Percentiles rank a stretch among this genome's conserved stretches.
Evolutionary conservation across 2,329 filamentous ascomycete species (phyloP).

Genomic region (Fusarium keratoplasticum): DNA sequence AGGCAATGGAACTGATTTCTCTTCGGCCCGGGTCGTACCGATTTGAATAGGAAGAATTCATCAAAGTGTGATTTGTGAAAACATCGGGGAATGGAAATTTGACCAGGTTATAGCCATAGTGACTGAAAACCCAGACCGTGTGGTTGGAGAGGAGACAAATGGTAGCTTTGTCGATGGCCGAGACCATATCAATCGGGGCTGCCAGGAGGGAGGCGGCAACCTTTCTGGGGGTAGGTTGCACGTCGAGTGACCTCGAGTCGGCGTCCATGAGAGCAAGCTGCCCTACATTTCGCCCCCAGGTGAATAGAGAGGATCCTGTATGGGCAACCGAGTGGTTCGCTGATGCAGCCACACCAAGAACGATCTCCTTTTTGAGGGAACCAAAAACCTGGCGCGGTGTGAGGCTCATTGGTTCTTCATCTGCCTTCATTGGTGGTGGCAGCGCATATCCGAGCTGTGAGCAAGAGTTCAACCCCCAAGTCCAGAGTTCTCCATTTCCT

Average conservation of each 20-base stretch:
- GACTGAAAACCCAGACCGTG: constrained; percentile 93
- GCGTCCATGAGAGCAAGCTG: constrained; percentile 95
- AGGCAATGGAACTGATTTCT: constrained; percentile 80
- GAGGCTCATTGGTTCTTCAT: constrained; percentile 86
- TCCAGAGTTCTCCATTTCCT: constrained; percentile 89
- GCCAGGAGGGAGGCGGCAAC: constrained; percentile 83
- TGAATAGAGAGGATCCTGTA: constrained; percentile 84
- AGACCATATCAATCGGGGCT: constrained; percentile 79
- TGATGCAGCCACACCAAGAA: constrained; percentile 88
- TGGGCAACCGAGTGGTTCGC: constrained; percentile 92
- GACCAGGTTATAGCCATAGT: constrained; percentile 94
- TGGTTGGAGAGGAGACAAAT: constrained; percentile 86
- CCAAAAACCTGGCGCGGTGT: constrained; percentile 92
- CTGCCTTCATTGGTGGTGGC: constrained; percentile 72
- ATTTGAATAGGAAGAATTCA: constrained; percentile 64
- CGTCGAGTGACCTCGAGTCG: constrained; percentile 88
- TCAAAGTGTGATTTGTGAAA: constrained; percentile 76
- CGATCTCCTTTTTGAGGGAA: constrained; percentile 84
- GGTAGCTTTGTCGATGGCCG: constrained; percentile 91
- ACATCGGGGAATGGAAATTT: constrained; percentile 81
- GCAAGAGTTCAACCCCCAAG: constrained; percentile 90
- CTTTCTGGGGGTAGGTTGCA: constrained; percentile 84
- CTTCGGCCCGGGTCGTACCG: constrained; percentile 72
- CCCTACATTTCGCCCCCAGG: constrained; percentile 94
- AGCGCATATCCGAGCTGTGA: constrained; percentile 89